Evolutionary conservation across 345 rosid genomes (phyloP).

Genomic region (Lepidium africanum): DNA sequence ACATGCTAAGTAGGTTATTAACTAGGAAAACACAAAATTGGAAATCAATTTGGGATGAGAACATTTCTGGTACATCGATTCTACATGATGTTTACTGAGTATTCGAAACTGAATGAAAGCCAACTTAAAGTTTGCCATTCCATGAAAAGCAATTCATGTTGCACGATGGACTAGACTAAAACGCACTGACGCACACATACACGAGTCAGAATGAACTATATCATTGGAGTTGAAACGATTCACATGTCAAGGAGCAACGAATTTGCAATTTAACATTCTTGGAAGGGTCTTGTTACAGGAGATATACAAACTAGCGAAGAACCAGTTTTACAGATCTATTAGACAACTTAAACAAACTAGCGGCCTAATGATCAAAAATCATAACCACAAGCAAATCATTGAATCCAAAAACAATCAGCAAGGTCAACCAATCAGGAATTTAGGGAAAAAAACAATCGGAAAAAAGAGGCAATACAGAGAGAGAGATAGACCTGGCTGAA

Average conservation of each 20-base stretch:
- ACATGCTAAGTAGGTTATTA: not conserved
- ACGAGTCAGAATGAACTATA: not conserved
- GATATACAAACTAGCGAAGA: not conserved
- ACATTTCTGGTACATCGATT: not conserved
- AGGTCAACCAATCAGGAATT: not conserved
- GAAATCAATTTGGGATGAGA: not conserved
- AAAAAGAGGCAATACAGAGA: not conserved
- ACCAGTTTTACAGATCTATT: constrained; percentile 1
- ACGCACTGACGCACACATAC: not conserved
- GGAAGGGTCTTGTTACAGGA: not conserved
- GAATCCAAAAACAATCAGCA: not conserved
- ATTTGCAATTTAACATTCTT: not conserved
- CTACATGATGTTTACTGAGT: not conserved
- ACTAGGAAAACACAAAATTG: not conserved
- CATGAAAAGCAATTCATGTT: not conserved
- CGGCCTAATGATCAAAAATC: not conserved
- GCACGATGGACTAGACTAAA: not conserved
- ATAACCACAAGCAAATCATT: not conserved
- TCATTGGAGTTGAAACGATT: not conserved
- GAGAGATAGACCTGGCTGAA: constrained; percentile 50
- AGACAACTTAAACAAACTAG: not conserved
- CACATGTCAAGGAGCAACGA: not conserved
- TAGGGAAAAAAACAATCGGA: not conserved
- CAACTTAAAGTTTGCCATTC: not conserved
- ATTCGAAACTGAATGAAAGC: not conserved